phyloP scores from a whole-genome alignment of 192 early-diverging fungal genomes.

The Chytriomyces hyalinus region DNA sequence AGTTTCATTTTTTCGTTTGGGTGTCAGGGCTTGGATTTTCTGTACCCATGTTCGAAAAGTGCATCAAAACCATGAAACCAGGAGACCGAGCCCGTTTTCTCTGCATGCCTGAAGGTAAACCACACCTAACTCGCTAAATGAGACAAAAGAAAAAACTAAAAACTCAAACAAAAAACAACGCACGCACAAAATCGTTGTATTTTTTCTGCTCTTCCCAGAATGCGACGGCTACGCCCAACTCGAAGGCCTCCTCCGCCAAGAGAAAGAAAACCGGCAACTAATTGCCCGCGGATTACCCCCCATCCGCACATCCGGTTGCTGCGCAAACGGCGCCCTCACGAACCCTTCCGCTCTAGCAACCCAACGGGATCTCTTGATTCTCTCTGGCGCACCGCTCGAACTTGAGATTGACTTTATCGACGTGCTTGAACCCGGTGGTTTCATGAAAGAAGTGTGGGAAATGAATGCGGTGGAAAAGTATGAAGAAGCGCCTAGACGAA shows the following conservation, averaged over 20 bases:
- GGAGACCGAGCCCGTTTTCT: conserved; percentile 56
- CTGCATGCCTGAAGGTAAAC: conserved; percentile 44
- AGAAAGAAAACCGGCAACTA: conserved; percentile 44
- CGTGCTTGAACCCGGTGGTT: conserved; percentile 49
- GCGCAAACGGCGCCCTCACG: conserved; percentile 38
- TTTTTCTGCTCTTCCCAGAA: not conserved
- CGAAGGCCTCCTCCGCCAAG: conserved; percentile 52
- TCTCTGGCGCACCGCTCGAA: conserved; percentile 49
- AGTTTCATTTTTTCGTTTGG: not conserved
- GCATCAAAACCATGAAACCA: conserved; percentile 54
- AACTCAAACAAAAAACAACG: too few relatives aligned
- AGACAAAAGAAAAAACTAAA: too few relatives aligned
- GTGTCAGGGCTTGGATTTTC: conserved; percentile 49
- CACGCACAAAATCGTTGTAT: too few relatives aligned
- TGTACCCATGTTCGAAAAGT: conserved; percentile 52
- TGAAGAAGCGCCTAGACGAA: conserved; percentile 47
- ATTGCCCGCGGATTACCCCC: conserved; percentile 47
- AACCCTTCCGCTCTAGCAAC: conserved; percentile 8
- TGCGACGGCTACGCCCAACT: conserved; percentile 57
- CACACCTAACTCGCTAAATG: not conserved
- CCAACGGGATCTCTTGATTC: conserved; percentile 42
- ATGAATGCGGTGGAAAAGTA: conserved; percentile 55
- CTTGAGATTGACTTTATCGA: conserved; percentile 58
- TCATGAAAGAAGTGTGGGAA: conserved; percentile 57
- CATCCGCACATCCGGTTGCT: conserved; percentile 47